Evolutionary conservation across 2,329 filamentous ascomycete genomes (phyloP).

Genomic region (Corniculantispora saksenae): DNA sequence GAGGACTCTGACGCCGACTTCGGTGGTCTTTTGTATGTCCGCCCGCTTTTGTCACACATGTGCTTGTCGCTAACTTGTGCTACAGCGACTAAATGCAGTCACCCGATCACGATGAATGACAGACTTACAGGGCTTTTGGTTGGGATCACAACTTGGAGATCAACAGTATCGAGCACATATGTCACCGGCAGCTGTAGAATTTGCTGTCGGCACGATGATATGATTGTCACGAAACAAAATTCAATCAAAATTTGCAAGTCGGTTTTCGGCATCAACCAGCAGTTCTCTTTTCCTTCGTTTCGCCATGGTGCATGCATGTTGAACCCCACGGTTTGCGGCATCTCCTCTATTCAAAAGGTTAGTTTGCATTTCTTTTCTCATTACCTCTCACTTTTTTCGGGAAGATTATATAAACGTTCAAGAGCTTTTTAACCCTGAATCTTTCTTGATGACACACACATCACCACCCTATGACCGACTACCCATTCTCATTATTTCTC

Average conservation of each 20-base stretch:
- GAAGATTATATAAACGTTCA: constrained; percentile 60
- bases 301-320: constrained; percentile 20
- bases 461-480: constrained; percentile 58
- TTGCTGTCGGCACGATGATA: constrained; percentile 28
- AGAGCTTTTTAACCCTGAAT: constrained; percentile 71
- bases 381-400: constrained; percentile 32
- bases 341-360: constrained; percentile 42
- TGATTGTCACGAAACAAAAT: constrained; percentile 31
- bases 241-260: constrained; percentile 28
- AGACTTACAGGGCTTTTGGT: constrained; percentile 44
- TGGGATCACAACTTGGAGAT: constrained; percentile 47
- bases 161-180: constrained; percentile 46
- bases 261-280: constrained; percentile 1
- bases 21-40: constrained; percentile 73
- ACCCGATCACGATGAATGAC: constrained; percentile 39
- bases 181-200: constrained; percentile 47
- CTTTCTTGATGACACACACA: constrained; percentile 58
- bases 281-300: constrained; percentile 1
- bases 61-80: constrained; percentile 39
- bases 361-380: constrained; percentile 34
- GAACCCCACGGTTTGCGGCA: neutral
- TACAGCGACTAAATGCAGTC: constrained; percentile 53
- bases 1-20: constrained; percentile 66
- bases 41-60: neutral
- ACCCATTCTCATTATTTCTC: constrained; percentile 14